Base-by-base conservation (phyloP, 2,329 filamentous ascomycete species). In the Onygena corvina region DNA sequence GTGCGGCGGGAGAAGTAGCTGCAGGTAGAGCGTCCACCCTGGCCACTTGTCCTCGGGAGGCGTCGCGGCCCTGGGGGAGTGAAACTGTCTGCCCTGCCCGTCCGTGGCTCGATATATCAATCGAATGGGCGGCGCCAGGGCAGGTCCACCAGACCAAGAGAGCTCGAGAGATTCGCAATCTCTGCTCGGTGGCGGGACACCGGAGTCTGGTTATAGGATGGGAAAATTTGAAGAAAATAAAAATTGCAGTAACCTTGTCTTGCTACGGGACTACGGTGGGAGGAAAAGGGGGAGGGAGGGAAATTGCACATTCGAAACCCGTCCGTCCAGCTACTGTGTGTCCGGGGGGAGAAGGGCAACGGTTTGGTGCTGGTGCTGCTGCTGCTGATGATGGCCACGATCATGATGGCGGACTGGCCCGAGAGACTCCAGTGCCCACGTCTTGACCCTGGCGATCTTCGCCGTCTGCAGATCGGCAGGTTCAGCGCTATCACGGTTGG, bases 341-440 rank as follows among this genome's bases (percentile, higher is more conserved):
- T 70, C 67, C 36, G 67, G 66, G 42, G 67, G 67, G 53, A 70
- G 36, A 14, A 42, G 36, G 4, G 8, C 33, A 35, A 16, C 27
- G 11, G 27, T 23, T 5, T 29, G 27, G 11, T 29, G 5, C 11
- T 29, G 27, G 27, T 29, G 27, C 11, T 29, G 27, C 4, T 29
- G 27, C 11, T 5, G 27, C 4, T 21, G 20, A 11, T 38, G 4
- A 30, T 40, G 20, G 16, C 21, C 45, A 14, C 29, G n/a, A 14
- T 40, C 49, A n/a, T 16, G 23, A 4, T 16, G 20, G 44, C 23
- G 36, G 36, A 35, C 36, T 60, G 61, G 40, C 54, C 54, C 21
- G 48, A 93, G 79, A 64, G 90, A 92, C 31, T 72, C 70, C 50
- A 80, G 64, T 6, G 86, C 77, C 88, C 88, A 95, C 54, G 83